A percentile compares a stretch with the other conserved stretches of the same genome.
These are phyloP conservation scores for Bacidia rubella DNA, from an alignment of 495 filamentous ascomycete genomes.

Conservation along the genomic window DNA sequence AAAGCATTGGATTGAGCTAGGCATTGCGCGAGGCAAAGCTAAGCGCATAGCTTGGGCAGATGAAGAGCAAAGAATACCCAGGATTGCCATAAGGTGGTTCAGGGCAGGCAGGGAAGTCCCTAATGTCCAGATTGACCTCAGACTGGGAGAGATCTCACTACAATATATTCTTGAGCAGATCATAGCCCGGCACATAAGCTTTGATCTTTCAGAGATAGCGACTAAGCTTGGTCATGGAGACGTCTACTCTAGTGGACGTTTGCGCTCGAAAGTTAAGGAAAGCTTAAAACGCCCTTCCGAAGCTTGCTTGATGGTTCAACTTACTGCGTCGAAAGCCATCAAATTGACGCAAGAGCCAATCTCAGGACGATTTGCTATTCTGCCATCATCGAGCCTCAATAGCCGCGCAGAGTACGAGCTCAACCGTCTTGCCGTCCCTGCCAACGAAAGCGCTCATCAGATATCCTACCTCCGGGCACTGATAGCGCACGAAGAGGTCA, in stretches of 20 bases:
- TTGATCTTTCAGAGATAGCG: slow-evolving; percentile 49
- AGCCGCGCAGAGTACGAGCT: slow-evolving; percentile 34
- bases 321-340: slow-evolving; percentile 43
- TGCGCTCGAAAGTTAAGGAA: slow-evolving; percentile 40
- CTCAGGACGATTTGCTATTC: slow-evolving; percentile 43
- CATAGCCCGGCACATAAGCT: slow-evolving; percentile 58
- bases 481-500: slow-evolving; percentile 49
- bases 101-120: slow-evolving; percentile 61
- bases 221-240: slow-evolving; percentile 38
- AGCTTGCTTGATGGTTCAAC: slow-evolving; percentile 52
- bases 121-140: slow-evolving; percentile 47
- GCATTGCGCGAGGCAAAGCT: slow-evolving; percentile 50
- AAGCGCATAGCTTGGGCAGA: slow-evolving; percentile 22
- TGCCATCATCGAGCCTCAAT: slow-evolving; percentile 29
- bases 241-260: slow-evolving; percentile 41
- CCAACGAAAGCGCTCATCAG: slow-evolving; percentile 31
- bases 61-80: slow-evolving; percentile 30
- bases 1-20: slow-evolving; percentile 88
- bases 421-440: slow-evolving; percentile 28
- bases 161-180: slow-evolving; percentile 58
- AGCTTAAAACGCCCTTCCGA: slow-evolving; percentile 48
- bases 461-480: slow-evolving; percentile 45
- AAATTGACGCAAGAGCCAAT: slow-evolving; percentile 56
- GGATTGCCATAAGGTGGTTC: slow-evolving; percentile 68
- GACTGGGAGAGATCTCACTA: slow-evolving; percentile 53